Percentiles rank a stretch among this genome's conserved stretches.
Conservation (phyloP, 169 alveolate genomes). For the Eimeria praecox region DNA sequence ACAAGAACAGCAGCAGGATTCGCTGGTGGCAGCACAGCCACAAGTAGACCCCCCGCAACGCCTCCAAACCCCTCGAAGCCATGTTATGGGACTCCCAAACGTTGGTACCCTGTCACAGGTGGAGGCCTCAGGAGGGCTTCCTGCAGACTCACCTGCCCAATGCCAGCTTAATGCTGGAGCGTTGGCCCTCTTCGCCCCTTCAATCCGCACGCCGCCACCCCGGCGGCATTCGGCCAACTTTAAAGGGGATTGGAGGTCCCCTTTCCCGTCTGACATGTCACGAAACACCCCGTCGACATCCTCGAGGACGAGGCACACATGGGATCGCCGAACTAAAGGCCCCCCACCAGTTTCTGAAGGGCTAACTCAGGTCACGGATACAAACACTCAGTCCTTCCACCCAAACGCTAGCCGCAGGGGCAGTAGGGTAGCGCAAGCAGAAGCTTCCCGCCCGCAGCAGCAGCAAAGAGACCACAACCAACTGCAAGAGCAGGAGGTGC, state of each 20-base stretch:
- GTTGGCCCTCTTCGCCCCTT: slow-evolving; percentile 69
- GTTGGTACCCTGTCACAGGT: neutral
- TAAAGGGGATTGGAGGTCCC: slow-evolving; percentile 29
- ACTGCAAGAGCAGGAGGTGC: slow-evolving; percentile 21
- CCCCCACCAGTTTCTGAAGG: slow-evolving; percentile 5
- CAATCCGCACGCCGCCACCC: slow-evolving; percentile 61
- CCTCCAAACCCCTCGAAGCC: slow-evolving; percentile 45
- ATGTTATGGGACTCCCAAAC: neutral
- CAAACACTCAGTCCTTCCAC: neutral
- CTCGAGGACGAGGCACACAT: slow-evolving; percentile 8
- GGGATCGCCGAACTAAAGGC: slow-evolving; percentile 14
- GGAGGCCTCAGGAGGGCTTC: slow-evolving; percentile 29
- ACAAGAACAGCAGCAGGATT: neutral
- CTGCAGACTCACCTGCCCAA: neutral
- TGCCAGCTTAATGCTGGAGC: slow-evolving; percentile 47
- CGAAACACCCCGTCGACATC: slow-evolving; percentile 38
- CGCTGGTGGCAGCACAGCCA: neutral
- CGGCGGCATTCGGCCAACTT: slow-evolving; percentile 10
- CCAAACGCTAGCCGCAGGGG: slow-evolving; percentile 7
- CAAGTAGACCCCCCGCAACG: slow-evolving; percentile 29
- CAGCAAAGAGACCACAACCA: slow-evolving; percentile 42
- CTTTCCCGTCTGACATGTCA: neutral
- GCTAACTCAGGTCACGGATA: slow-evolving; percentile 20
- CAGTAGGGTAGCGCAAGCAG: neutral
- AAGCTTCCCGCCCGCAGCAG: neutral